phyloP scores from a whole-genome alignment of 2,329 filamentous ascomycete genomes.

The Leptographium procerum region DNA sequence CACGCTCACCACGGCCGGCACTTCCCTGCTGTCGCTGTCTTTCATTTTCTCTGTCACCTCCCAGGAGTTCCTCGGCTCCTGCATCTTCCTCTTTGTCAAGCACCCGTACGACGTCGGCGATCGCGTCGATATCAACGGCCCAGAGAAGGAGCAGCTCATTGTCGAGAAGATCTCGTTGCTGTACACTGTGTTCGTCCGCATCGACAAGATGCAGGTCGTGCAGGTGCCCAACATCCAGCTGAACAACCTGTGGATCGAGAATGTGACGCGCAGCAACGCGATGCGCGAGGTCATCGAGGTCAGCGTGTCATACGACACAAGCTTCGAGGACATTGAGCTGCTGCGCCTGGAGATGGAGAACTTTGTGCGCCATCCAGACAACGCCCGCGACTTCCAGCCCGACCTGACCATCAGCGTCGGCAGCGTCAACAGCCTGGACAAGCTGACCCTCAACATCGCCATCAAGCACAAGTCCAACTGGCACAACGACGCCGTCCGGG shows the following conservation, averaged over 20 bases:
- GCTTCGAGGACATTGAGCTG: conserved; percentile 79
- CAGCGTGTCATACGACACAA: conserved; percentile 74
- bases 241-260: conserved; percentile 92
- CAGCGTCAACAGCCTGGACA: conserved; percentile 75
- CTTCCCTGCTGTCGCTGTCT: conserved; percentile 84
- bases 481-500: conserved; percentile 75
- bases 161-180: conserved; percentile 92
- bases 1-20: conserved; percentile 81
- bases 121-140: conserved; percentile 65
- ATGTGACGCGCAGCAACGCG: conserved; percentile 77
- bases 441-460: conserved; percentile 69
- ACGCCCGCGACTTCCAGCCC: conserved; percentile 80
- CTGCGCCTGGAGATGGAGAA: conserved; percentile 73
- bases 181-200: conserved; percentile 81
- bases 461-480: conserved; percentile 91
- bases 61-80: conserved; percentile 94
- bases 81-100: conserved; percentile 98
- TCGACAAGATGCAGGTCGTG: conserved; percentile 67
- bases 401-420: conserved; percentile 70
- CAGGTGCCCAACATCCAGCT: conserved; percentile 86
- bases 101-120: conserved; percentile 96
- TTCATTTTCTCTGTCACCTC: conserved; percentile 90
- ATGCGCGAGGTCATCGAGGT: conserved; percentile 81
- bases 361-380: conserved; percentile 76
- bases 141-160: conserved; percentile 51